These are phyloP conservation scores for Fomes fomentarius DNA, from an alignment of 1,284 basidiomycete species.

Conservation along the genomic window DNA sequence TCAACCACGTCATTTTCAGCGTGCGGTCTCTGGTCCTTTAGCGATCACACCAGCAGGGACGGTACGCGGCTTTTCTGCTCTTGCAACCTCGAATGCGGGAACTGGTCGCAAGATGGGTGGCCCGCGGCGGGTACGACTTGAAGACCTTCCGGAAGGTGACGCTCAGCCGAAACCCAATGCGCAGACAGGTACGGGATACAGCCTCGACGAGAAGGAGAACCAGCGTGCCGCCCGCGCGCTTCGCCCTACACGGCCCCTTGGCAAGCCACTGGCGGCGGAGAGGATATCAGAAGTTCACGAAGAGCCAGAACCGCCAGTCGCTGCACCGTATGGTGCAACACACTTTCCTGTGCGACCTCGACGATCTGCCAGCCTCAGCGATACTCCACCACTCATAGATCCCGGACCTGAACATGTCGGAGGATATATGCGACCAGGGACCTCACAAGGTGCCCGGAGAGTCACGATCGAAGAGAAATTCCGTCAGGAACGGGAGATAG, in stretches of 20 bases:
- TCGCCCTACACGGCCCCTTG: slow-evolving; percentile 12
- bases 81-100: slow-evolving; percentile 35
- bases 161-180: slow-evolving; percentile 25
- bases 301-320: slow-evolving; percentile 10
- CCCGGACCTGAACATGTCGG: slow-evolving; percentile 30
- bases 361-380: slow-evolving; percentile 69
- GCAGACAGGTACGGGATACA: slow-evolving; percentile 13
- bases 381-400: slow-evolving; percentile 40
- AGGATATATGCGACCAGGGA: slow-evolving; percentile 48
- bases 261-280: slow-evolving; percentile 22
- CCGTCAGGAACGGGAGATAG: slow-evolving; percentile 45
- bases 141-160: slow-evolving; percentile 41
- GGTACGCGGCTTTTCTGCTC: slow-evolving; percentile 24
- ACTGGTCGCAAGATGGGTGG: slow-evolving; percentile 39
- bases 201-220: slow-evolving; percentile 39
- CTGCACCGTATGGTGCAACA: neutral
- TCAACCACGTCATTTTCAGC: slow-evolving; percentile 55
- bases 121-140: slow-evolving; percentile 46
- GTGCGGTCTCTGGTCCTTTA: slow-evolving; percentile 59
- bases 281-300: slow-evolving; percentile 23
- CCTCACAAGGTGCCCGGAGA: slow-evolving; percentile 54
- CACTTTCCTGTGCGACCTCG: slow-evolving; percentile 48
- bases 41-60: slow-evolving; percentile 36
- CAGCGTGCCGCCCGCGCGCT: slow-evolving; percentile 28
- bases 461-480: slow-evolving; percentile 57